Evolutionary conservation across 176 grass and related monocot genomes (phyloP).

Genomic region (Oryza coarctata): DNA sequence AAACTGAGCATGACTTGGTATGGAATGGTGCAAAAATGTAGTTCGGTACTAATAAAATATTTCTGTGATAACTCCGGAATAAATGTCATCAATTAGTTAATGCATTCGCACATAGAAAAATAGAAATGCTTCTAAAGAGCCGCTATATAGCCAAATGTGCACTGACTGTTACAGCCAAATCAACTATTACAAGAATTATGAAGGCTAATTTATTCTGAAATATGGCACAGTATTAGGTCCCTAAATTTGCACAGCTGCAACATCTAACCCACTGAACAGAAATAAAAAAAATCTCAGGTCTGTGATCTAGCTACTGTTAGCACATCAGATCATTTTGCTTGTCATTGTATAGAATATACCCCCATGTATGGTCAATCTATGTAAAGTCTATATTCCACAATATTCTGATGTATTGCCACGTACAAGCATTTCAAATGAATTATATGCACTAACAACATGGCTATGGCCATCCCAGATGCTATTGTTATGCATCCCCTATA

Average conservation of each 20-base stretch:
- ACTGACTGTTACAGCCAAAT: not conserved
- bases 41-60: too few species aligned
- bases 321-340: not conserved
- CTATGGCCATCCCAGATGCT: not conserved
- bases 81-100: not conserved
- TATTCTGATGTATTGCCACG: constrained; percentile 14
- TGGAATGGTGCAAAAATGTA: too few species aligned
- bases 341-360: not conserved
- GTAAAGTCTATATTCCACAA: not conserved
- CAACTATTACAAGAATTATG: not conserved
- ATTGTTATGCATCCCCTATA: not conserved
- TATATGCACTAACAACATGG: not conserved
- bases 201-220: not conserved
- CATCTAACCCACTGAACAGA: not conserved
- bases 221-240: not conserved
- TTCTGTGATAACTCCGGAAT: too few species aligned
- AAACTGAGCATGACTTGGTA: not conserved
- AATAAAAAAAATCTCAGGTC: not conserved
- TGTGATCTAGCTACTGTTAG: not conserved
- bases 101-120: not conserved
- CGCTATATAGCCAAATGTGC: not conserved
- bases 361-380: not conserved
- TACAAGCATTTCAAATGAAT: constrained; percentile 8
- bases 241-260: not conserved
- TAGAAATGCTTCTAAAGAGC: not conserved